Conservation (phyloP, 2,329 filamentous ascomycete species). For the Juglanconis juglandina region DNA sequence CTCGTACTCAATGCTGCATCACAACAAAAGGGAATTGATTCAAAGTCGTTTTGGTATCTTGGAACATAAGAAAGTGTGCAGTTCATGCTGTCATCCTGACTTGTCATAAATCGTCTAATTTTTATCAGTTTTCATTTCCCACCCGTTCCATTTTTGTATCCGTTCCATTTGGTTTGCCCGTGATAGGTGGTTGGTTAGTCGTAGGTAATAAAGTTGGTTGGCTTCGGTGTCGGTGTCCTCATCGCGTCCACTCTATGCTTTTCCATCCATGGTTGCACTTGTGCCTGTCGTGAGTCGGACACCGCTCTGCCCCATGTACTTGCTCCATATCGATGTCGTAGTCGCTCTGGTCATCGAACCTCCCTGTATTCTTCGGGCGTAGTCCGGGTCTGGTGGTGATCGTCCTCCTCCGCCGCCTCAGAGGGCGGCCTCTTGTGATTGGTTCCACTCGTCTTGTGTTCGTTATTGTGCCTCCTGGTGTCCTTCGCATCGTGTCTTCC, state of each 20-base stretch:
- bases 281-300: background rate
- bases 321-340: background rate
- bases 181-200: no score
- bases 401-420: constrained; percentile 10
- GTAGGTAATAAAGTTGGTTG: no score
- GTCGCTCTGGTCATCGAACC: background rate
- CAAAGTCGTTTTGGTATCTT: background rate
- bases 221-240: background rate
- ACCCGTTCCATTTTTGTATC: no score
- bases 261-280: background rate
- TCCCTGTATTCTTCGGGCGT: background rate
- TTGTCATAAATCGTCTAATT: background rate
- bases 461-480: background rate
- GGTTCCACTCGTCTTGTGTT: constrained; percentile 1
- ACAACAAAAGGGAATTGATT: background rate
- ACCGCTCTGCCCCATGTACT: background rate
- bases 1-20: background rate
- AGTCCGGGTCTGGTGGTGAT: background rate
- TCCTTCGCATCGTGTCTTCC: background rate
- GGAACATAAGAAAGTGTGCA: background rate
- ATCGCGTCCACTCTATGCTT: background rate
- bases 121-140: background rate
- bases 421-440: constrained; percentile 13
- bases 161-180: no score
- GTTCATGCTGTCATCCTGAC: background rate